Evolutionary conservation across 441 rosid species (phyloP), one percentile per base, ranked within the genome.

Genomic region (Populus tomentosa): DNA sequence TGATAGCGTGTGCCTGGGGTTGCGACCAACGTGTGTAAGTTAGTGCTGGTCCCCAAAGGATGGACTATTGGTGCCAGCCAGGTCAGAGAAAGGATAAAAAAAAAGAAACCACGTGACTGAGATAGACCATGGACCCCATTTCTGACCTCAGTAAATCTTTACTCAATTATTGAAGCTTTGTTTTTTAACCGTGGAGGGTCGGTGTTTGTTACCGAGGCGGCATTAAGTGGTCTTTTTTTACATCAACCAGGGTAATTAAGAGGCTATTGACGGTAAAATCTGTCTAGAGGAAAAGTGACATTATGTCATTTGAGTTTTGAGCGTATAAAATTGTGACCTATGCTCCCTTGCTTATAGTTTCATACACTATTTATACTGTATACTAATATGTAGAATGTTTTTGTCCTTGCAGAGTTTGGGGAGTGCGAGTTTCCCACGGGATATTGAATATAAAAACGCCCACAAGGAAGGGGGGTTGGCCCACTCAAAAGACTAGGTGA

Each of bases 361-460:
- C 33, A 32, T 32, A 32, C 6, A 32, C 33, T 32, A 32, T 32
- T 36, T 36, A 21, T 61, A 63, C 64, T 8, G 23, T 73, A 18
- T 18, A 35, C 74, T 72, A 61, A 72, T 2, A 33, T 10, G 68
- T 20, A 24, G 7, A 0, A 35, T 76, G 65, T n/a, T 50, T 7
- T 10, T 65, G 20, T 42, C 0, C 59, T 10, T 86, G 89, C 94
- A 93, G 98, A 84, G 79, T 91, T 76, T 24, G 97, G 98, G 46
- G 35, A 53, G 50, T 93, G 98, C 75, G 91, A 89, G 81, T 84
- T 93, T 65, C 95, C 98, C 7, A 93, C 94, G 9, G 90, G 93
- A 70, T 88, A 88, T 40, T 91, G 88, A 90, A 79, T 70, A 20
- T 4, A 21, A 67, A 13, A 30, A 1, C 2, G 67, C 11, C 32